Evolutionary conservation across 371 early-diverging fungal species (phyloP).

Genomic region (Lichtheimia ornata): DNA sequence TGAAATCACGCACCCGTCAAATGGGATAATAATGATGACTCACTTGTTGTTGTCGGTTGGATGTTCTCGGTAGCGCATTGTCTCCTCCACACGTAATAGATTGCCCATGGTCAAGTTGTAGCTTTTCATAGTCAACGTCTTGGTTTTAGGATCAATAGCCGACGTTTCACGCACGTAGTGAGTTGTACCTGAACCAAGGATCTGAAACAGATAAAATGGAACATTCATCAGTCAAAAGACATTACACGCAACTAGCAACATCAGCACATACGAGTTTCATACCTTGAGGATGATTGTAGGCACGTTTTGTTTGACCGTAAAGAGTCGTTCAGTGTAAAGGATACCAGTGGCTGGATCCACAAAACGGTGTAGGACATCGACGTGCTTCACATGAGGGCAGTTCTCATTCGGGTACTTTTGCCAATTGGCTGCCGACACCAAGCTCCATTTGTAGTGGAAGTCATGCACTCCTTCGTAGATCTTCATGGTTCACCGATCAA

Average conservation of each 20-base stretch:
- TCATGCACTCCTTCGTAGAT: conserved; percentile 73
- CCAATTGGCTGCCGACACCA: conserved; percentile 92
- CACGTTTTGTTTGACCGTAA: conserved; percentile 85
- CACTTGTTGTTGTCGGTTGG: conserved; percentile 50
- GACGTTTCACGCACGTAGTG: conserved; percentile 89
- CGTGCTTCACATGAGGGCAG: conserved; percentile 87
- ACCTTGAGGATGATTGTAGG: conserved; percentile 74
- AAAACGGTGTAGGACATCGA: conserved; percentile 82
- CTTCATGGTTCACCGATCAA: conserved; percentile 56
- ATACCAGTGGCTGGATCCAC: conserved; percentile 85
- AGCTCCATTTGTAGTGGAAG: conserved; percentile 79
- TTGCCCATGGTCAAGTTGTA: conserved; percentile 76
- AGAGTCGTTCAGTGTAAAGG: conserved; percentile 86
- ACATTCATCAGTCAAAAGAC: too few species aligned
- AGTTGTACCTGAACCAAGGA: conserved; percentile 67
- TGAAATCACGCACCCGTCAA: too few species aligned
- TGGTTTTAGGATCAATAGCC: conserved; percentile 76
- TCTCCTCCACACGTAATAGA: conserved; percentile 84
- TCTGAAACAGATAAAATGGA: conserved; percentile 20
- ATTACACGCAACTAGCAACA: not conserved
- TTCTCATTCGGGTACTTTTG: conserved; percentile 95
- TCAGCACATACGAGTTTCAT: conserved; percentile 4
- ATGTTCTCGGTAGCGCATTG: conserved; percentile 72
- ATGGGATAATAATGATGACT: conserved; percentile 3
- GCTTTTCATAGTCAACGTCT: conserved; percentile 71